phyloP scores from a whole-genome alignment of 306 rosid species.

The Cicer arietinum region DNA sequence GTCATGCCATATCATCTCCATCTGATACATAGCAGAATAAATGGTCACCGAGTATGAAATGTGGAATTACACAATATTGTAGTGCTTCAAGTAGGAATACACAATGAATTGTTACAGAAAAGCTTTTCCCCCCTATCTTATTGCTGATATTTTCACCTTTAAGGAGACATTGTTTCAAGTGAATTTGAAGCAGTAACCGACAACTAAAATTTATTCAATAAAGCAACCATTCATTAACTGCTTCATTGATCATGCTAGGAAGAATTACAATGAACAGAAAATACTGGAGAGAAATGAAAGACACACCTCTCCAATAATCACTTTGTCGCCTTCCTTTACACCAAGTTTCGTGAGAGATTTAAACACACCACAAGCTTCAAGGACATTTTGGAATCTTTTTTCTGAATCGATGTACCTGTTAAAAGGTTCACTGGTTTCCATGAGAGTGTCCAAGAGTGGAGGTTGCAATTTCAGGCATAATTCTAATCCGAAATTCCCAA shows the following conservation, averaged over 20 bases:
- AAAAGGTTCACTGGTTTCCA: conserved; percentile 40
- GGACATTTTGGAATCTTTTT: conserved; percentile 92
- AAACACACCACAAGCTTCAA: conserved; percentile 91
- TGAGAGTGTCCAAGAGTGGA: conserved; percentile 34
- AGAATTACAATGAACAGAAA: conserved; percentile 36
- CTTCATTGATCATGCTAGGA: conserved; percentile 28
- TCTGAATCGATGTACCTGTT: conserved; percentile 85
- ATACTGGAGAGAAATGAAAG: conserved; percentile 38
- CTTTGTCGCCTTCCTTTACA: conserved; percentile 86
- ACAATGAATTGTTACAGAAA: background rate
- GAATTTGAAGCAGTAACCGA: conserved; percentile 15
- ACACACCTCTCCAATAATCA: conserved; percentile 77
- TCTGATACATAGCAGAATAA: conserved; percentile 56
- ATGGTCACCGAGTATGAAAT: conserved; percentile 31
- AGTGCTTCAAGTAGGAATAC: conserved; percentile 34
- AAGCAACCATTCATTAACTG: conserved; percentile 30
- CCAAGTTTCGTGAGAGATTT: conserved; percentile 85
- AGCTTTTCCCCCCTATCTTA: background rate
- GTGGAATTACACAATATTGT: conserved; percentile 32
- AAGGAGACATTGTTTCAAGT: conserved; percentile 13
- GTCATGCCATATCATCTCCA: conserved; percentile 94
- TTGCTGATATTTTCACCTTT: conserved; percentile 14
- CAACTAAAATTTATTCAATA: conserved; percentile 29
- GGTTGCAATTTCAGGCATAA: conserved; percentile 36
- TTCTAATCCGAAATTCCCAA: conserved; percentile 22